Evolutionary conservation across 2,329 filamentous ascomycete genomes (phyloP), one percentile per base, ranked within the genome.

Genomic region (Penicillium sp.): DNA sequence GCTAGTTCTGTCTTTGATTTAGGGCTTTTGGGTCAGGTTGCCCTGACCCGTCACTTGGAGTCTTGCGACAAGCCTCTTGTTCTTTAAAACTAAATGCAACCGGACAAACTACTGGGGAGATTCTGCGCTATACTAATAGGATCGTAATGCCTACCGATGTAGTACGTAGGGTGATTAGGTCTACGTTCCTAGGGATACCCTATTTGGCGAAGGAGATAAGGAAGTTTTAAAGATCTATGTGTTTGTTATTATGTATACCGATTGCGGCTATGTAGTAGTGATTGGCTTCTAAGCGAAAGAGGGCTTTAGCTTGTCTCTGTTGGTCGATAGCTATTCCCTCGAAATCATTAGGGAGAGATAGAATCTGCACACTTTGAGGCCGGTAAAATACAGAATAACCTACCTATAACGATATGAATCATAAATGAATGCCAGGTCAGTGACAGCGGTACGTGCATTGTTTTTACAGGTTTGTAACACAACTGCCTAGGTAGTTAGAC

Each of bases 91-190:
- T 52, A 41, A 60, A 64, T 2, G 32, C n/a, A 27, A 62, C 51
- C 13, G 55, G 58, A 42, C 54, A 60, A 34, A 10, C 20, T 7
- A 37, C 38, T 59, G 28, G 73, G 58, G 38, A 74, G 60, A 58
- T 74, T 58, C 40, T 67, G 69, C 23, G 70, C 72, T 1, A 60
- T 38, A 59, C 47, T 3, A 35, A 49, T 13, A 47, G 41, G 16
- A 37, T 55, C 3, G 55, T 62, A 34, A 61, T 54, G 7, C 57
- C 55, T 24, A 63, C 54, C 31, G 63, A 44, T 2, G 56, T 59
- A 39, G 55, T 51, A 36, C 54, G 56, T 18, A 64, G 40, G 24
- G 62, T 65, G 7, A 64, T 62, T 3, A 62, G 2, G 40, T 64
- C 61, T 35, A 50, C 53, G 34, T 64, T 64, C 57, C 58, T 50